Percentiles rank a stretch among this genome's conserved stretches.
Conservation (phyloP, 805 yeast genomes). For the Lipomyces sp. region DNA sequence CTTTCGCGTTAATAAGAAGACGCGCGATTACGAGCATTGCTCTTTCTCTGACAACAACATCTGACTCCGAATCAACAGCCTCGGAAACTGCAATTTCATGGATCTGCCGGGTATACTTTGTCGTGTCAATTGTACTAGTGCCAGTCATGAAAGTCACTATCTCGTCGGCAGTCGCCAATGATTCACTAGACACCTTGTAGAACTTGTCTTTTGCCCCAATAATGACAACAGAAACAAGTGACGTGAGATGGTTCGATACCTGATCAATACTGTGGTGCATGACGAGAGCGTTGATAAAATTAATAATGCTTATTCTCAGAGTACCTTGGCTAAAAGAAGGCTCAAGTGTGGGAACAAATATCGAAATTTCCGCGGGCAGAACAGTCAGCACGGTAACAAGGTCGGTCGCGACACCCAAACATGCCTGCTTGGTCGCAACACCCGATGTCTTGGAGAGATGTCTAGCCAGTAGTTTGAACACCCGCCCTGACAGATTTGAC, state of each 20-base stretch:
- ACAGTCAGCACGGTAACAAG: conserved; percentile 6
- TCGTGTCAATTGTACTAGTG: conserved; percentile 2
- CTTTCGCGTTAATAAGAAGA: conserved; percentile 27
- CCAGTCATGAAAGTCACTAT: conserved; percentile 15
- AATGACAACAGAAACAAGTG: conserved; percentile 35
- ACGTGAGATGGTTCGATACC: conserved; percentile 10
- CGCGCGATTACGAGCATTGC: conserved; percentile 39
- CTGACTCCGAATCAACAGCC: conserved; percentile 39
- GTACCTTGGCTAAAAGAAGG: conserved; percentile 10
- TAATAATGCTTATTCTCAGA: conserved; percentile 13
- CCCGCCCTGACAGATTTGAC: conserved; percentile 12
- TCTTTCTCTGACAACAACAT: conserved; percentile 41
- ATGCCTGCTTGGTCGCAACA: conserved; percentile 23
- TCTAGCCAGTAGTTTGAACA: conserved; percentile 21
- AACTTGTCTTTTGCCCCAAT: conserved; percentile 39
- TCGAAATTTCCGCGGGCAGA: conserved; percentile 12
- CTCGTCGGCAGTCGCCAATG: conserved; percentile 37
- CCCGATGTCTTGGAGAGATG: conserved; percentile 19
- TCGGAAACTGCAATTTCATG: conserved; percentile 38
- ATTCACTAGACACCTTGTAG: conserved; percentile 39
- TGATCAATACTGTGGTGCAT: conserved; percentile 12
- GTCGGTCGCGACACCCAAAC: conserved; percentile 21
- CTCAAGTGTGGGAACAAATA: conserved; percentile 19
- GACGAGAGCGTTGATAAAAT: conserved; percentile 9
- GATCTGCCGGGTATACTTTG: conserved; percentile 23